A percentile compares a stretch with the other conserved stretches of the same genome.
These are phyloP conservation scores for Nissolia schottii DNA, from an alignment of 306 rosid genomes.

Conservation along the genomic window DNA sequence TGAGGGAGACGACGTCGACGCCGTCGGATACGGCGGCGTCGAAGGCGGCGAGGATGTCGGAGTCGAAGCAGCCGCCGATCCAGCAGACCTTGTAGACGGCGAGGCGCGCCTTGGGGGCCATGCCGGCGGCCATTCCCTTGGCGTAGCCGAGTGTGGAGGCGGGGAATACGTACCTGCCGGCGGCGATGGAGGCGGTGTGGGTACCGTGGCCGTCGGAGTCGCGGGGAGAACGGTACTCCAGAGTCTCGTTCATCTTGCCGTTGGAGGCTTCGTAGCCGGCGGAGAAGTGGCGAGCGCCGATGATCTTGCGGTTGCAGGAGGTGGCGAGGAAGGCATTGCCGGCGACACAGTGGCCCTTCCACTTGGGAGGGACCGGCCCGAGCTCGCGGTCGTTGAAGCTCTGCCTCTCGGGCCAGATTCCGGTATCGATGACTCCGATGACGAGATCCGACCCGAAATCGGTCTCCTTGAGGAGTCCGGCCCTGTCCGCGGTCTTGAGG, in stretches of 20 bases:
- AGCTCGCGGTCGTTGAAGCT: slow-evolving; percentile 72
- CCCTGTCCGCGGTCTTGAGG: slow-evolving; percentile 49
- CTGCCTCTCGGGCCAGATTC: slow-evolving; percentile 71
- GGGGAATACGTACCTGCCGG: slow-evolving; percentile 75
- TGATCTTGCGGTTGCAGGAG: slow-evolving; percentile 66
- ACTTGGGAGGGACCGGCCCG: slow-evolving; percentile 60
- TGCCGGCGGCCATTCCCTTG: slow-evolving; percentile 71
- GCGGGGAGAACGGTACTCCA: slow-evolving; percentile 67
- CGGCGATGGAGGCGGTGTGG: slow-evolving; percentile 85
- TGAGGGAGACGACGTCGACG: slow-evolving; percentile 67
- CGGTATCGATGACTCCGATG: slow-evolving; percentile 83
- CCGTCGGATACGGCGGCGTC: slow-evolving; percentile 78
- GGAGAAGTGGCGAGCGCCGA: slow-evolving; percentile 73
- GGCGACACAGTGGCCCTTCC: slow-evolving; percentile 70
- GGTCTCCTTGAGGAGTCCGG: slow-evolving; percentile 69
- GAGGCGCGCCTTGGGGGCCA: slow-evolving; percentile 87
- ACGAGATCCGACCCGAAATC: slow-evolving; percentile 91
- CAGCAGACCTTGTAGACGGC: slow-evolving; percentile 88
- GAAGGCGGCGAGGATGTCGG: slow-evolving; percentile 82
- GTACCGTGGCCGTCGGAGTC: slow-evolving; percentile 91
- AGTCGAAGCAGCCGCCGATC: slow-evolving; percentile 74
- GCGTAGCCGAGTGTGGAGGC: slow-evolving; percentile 79
- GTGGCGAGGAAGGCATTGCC: slow-evolving; percentile 38
- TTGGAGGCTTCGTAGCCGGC: slow-evolving; percentile 71
- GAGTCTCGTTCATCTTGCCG: slow-evolving; percentile 74